Evolutionary conservation across 176 grass and related monocot species (phyloP), one percentile per base, ranked within the genome.

Genomic region (Cocos nucifera): DNA sequence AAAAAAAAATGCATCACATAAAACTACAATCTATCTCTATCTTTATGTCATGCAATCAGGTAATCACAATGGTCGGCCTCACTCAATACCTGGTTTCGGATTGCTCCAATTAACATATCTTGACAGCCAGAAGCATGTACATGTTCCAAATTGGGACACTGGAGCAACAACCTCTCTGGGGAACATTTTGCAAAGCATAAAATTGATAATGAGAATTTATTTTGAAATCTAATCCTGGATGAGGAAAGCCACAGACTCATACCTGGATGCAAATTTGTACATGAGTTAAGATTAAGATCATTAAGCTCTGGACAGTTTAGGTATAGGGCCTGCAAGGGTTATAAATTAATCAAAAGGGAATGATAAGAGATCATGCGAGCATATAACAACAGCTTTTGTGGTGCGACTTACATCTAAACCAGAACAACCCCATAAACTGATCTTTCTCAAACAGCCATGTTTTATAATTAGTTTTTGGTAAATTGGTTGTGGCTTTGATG

Each of bases 231-330:
- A 44, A 44, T 12, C 35, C 35, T 44, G 6, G 14, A 44, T 44
- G 35, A 44, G 10, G 35, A 44, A 14, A 12, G 35, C 35, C 10
- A 6, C 5, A 44, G 35, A 44, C 35, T 14, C 10, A 44, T 68
- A 92, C 93, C 93, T 88, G 93, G 87, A 81, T 92, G 88, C 28
- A 98, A 82, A 59, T 98, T 92, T 50, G 50, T 83, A 56, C 93
- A 92, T 3, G 66, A 78, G 60, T 88, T 98, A 16, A 98, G 84
- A 72, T 98, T 98, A 19, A 98, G 87, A 70, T 98, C 93, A 75
- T 76, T 65, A 50, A 98, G 84, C 56, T 88, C 93, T 24, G 87
- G 93, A 51, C 93, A 98, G 35, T 82, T 86, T 61, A 98, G 69
- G 62, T 81, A 88, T 23, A 98, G 56, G 64, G 78, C 84, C 87